Evolutionary conservation across 1,284 basidiomycete species (phyloP).

Genomic region (Ustilago crameri): DNA sequence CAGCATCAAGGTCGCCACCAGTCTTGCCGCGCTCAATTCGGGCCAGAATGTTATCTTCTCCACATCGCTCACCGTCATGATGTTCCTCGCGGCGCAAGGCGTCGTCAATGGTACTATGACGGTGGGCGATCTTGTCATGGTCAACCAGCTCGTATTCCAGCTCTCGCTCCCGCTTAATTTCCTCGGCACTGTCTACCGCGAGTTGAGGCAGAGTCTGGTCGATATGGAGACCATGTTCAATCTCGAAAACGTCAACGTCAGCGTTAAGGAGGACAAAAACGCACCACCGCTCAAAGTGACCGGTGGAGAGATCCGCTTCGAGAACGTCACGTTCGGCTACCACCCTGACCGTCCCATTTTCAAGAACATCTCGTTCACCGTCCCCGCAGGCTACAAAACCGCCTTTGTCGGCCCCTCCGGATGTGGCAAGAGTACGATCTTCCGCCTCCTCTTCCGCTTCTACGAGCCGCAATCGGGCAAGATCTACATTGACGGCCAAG

Average conservation of each 20-base stretch:
- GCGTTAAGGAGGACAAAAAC: constrained; percentile 78
- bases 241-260: constrained; percentile 83
- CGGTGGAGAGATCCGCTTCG: constrained; percentile 90
- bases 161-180: constrained; percentile 95
- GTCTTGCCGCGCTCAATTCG: constrained; percentile 90
- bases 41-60: constrained; percentile 98
- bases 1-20: constrained; percentile 93
- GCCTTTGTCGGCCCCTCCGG: constrained; percentile 96
- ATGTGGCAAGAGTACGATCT: constrained; percentile 97
- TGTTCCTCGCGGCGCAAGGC: constrained; percentile 95
- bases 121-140: constrained; percentile 96
- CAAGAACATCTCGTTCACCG: constrained; percentile 78
- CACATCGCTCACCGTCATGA: constrained; percentile 88
- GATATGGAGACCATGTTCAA: constrained; percentile 98
- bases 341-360: constrained; percentile 91
- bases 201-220: constrained; percentile 90
- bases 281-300: constrained; percentile 77
- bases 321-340: constrained; percentile 91
- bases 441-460: constrained; percentile 92
- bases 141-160: constrained; percentile 99
- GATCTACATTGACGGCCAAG: constrained; percentile 88
- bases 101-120: constrained; percentile 96
- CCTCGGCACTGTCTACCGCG: constrained; percentile 94
- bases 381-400: constrained; percentile 94
- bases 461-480: constrained; percentile 84